A percentile compares a stretch with the other conserved stretches of the same genome.
Evolutionary conservation across 805 yeast species (phyloP).

Genomic region (Metschnikowia proteae): DNA sequence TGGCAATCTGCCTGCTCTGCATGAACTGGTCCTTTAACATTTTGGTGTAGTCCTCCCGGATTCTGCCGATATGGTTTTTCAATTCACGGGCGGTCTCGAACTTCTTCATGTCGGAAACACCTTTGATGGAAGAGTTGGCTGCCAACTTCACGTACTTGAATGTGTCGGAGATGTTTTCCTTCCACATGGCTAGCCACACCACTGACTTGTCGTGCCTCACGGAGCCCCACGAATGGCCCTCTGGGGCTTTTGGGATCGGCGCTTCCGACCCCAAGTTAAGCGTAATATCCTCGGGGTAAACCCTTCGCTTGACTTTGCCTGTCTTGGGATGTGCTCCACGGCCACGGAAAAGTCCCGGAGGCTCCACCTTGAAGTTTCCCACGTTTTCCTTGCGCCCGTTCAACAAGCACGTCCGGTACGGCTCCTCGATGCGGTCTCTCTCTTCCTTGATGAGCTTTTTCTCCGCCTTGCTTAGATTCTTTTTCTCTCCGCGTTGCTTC

Average conservation of each 20-base stretch:
- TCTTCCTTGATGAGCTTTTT: slow-evolving; percentile 71
- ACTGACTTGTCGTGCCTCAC: slow-evolving; percentile 84
- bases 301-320: slow-evolving; percentile 84
- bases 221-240: slow-evolving; percentile 89
- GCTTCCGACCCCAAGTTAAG: slow-evolving; percentile 74
- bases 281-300: slow-evolving; percentile 83
- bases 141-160: slow-evolving; percentile 89
- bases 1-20: slow-evolving; percentile 88
- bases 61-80: slow-evolving; percentile 63
- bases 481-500: slow-evolving; percentile 64
- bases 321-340: slow-evolving; percentile 97
- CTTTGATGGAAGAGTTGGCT: slow-evolving; percentile 85
- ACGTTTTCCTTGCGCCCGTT: slow-evolving; percentile 90
- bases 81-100: slow-evolving; percentile 91
- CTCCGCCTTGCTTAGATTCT: slow-evolving; percentile 63
- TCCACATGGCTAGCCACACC: slow-evolving; percentile 97
- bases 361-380: slow-evolving; percentile 92
- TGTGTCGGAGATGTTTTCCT: slow-evolving; percentile 81
- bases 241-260: slow-evolving; percentile 76
- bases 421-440: slow-evolving; percentile 73
- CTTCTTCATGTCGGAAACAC: slow-evolving; percentile 84
- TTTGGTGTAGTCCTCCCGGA: slow-evolving; percentile 69
- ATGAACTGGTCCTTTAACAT: slow-evolving; percentile 70
- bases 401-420: slow-evolving; percentile 71
- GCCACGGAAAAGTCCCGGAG: slow-evolving; percentile 94